phyloP scores from a whole-genome alignment of 1,284 basidiomycete species.

The Leccinum pachyderme region DNA sequence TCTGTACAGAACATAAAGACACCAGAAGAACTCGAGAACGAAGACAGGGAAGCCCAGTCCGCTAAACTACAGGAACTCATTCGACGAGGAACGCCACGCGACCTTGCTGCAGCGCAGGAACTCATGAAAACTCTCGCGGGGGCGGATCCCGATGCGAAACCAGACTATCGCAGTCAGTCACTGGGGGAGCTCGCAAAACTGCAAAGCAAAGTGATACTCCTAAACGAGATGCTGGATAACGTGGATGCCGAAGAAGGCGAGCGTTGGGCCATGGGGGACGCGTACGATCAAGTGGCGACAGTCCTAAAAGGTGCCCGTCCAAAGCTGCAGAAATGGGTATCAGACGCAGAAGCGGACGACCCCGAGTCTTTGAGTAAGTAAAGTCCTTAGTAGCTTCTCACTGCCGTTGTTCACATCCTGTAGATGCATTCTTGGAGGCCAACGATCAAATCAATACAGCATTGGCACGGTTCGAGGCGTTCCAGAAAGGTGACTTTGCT shows the following conservation, averaged over 20 bases:
- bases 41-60: conserved; percentile 92
- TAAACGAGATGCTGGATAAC: conserved; percentile 98
- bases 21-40: conserved; percentile 94
- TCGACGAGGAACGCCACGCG: conserved; percentile 91
- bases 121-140: conserved; percentile 96
- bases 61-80: conserved; percentile 99
- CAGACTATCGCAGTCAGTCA: conserved; percentile 90
- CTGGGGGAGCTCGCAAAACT: conserved; percentile 91
- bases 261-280: conserved; percentile 83
- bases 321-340: conserved; percentile 97
- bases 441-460: conserved; percentile 98
- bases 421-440: conserved; percentile 39
- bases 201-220: conserved; percentile 88
- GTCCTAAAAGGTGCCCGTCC: conserved; percentile 86
- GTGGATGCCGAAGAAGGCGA: conserved; percentile 71
- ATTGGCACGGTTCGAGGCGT: conserved; percentile 86
- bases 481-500: conserved; percentile 84
- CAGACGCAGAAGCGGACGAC: conserved; percentile 83
- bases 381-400: too few species aligned
- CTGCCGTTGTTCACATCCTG: too few species aligned
- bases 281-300: conserved; percentile 93
- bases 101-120: conserved; percentile 94
- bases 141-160: conserved; percentile 91
- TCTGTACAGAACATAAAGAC: conserved; percentile 78
- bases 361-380: conserved; percentile 68